Percentiles rank a stretch among this genome's conserved stretches.
phyloP scores from a whole-genome alignment of 2,329 filamentous ascomycete species.

The Cladosporium austrohemisphaericum region DNA sequence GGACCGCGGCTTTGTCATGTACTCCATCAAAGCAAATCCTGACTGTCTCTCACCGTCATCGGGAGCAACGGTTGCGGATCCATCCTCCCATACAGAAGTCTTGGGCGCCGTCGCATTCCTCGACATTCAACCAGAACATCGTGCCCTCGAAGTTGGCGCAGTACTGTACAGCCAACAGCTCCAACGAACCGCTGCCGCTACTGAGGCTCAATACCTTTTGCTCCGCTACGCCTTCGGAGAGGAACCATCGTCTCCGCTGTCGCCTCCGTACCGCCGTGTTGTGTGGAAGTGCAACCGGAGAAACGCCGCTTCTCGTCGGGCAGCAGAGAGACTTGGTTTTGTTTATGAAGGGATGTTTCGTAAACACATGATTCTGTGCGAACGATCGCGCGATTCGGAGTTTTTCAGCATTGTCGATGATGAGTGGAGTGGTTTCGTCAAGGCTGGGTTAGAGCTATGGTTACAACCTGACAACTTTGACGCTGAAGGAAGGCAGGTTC shows the following conservation, averaged over 20 bases:
- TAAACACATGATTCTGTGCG: conserved; percentile 59
- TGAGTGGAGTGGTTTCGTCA: conserved; percentile 52
- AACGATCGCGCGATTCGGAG: conserved; percentile 54
- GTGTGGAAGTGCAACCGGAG: conserved; percentile 63
- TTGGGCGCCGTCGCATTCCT: conserved; percentile 45
- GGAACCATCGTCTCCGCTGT: background rate
- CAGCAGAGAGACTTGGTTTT: conserved; percentile 58
- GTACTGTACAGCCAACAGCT: conserved; percentile 51
- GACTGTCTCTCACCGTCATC: conserved; percentile 1
- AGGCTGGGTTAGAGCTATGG: conserved; percentile 52
- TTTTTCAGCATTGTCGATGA: conserved; percentile 58
- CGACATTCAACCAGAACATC: conserved; percentile 47
- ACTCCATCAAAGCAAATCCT: conserved; percentile 41
- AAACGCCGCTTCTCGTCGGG: conserved; percentile 52
- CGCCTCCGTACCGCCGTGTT: conserved; percentile 54
- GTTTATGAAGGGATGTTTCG: conserved; percentile 57
- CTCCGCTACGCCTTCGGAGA: conserved; percentile 52
- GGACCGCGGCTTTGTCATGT: conserved; percentile 35
- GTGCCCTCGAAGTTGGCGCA: conserved; percentile 55
- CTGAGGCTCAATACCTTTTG: conserved; percentile 57
- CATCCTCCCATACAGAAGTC: conserved; percentile 28
- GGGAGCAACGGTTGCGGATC: background rate
- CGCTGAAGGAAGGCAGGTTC: conserved; percentile 49
- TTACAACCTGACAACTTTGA: conserved; percentile 55
- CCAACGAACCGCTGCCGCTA: conserved; percentile 54